Conservation (phyloP, 352 stramenopile genomes). For the Globisporangium parvum region DNA sequence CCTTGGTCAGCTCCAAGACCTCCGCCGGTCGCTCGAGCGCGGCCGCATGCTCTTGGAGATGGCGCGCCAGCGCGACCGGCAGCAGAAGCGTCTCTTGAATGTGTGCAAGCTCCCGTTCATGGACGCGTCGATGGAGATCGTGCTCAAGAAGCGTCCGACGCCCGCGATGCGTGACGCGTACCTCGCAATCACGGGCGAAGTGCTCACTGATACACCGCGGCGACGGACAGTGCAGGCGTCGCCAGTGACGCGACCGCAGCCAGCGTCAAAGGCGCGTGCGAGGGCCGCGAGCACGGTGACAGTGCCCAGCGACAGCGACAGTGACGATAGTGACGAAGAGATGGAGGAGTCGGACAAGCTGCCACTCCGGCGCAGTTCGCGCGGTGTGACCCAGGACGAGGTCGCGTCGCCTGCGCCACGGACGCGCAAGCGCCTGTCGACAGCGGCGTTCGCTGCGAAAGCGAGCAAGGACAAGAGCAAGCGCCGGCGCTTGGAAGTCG, state of each 20-base stretch:
- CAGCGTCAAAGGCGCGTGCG: neutral
- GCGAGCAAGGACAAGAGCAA: conserved; percentile 2
- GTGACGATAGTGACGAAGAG: conserved; percentile 8
- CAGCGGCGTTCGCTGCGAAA: neutral
- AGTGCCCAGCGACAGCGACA: neutral
- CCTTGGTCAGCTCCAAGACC: conserved; percentile 61
- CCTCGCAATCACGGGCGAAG: conserved; percentile 46
- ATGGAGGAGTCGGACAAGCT: conserved; percentile 11
- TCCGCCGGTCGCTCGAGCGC: conserved; percentile 72
- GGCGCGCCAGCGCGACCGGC: conserved; percentile 76
- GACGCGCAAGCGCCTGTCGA: conserved; percentile 4
- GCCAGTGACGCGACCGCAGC: conserved; percentile 10
- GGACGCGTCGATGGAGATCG: conserved; percentile 59
- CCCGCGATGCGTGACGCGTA: conserved; percentile 70
- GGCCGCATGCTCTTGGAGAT: conserved; percentile 84
- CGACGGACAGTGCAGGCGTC: conserved; percentile 15
- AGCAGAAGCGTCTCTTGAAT: conserved; percentile 74
- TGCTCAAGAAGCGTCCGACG: conserved; percentile 71
- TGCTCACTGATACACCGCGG: conserved; percentile 41
- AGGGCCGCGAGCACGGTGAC: neutral
- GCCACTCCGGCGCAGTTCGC: conserved; percentile 9
- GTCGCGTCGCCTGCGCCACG: conserved; percentile 1
- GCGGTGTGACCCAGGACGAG: neutral
- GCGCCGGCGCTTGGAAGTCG: conserved; percentile 14
- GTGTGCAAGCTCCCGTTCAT: conserved; percentile 53